Evolutionary conservation across 2,329 filamentous ascomycete species (phyloP).

Genomic region (Penicillium brasilianum): DNA sequence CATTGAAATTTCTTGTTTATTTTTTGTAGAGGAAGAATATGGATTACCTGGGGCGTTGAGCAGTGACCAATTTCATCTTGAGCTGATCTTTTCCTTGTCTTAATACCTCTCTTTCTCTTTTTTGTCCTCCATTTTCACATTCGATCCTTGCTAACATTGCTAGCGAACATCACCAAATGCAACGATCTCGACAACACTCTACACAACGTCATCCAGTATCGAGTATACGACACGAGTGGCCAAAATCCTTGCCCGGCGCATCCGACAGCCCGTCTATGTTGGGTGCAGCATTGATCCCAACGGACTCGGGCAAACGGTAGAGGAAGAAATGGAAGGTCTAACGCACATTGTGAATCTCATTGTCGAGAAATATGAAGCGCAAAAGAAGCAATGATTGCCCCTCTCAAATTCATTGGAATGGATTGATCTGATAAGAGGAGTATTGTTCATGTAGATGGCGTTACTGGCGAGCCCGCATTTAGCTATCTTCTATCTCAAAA

Average conservation of each 20-base stretch:
- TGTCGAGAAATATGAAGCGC: constrained; percentile 51
- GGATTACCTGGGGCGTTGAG: no score
- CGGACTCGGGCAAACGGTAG: constrained; percentile 76
- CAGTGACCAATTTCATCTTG: no score
- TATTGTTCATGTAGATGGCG: neutral
- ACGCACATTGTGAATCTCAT: constrained; percentile 74
- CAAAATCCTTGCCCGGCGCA: constrained; percentile 77
- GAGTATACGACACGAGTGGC: constrained; percentile 88
- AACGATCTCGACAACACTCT: constrained; percentile 78
- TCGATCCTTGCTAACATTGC: constrained; percentile 15
- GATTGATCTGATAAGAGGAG: neutral
- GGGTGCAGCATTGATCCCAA: constrained; percentile 83
- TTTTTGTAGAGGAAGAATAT: no score
- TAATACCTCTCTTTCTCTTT: no score
- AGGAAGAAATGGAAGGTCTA: constrained; percentile 94
- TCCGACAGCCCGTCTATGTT: constrained; percentile 80
- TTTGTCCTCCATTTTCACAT: neutral
- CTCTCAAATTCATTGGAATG: neutral
- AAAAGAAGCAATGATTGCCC: constrained; percentile 13
- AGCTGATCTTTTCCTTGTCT: neutral
- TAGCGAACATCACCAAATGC: constrained; percentile 51
- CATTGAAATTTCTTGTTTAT: neutral
- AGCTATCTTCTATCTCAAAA: neutral
- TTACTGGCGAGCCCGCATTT: neutral
- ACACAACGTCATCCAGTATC: constrained; percentile 71